phyloP scores from a whole-genome alignment of 176 grass and related monocot genomes.

The Ensete ventricosum region DNA sequence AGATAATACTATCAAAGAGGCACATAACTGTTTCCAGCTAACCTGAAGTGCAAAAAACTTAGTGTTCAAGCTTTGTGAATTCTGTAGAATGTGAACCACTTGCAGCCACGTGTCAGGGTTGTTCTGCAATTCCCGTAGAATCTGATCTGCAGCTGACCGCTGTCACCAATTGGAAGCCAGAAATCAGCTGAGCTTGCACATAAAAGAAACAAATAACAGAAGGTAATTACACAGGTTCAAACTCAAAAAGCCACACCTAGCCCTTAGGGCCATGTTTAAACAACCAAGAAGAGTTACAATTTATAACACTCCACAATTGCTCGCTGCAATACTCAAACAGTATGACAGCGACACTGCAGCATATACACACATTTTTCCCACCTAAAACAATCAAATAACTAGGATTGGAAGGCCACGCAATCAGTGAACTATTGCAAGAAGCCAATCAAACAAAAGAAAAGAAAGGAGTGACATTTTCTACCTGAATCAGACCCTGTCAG shows the following conservation, averaged over 20 bases:
- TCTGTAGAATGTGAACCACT: conserved; percentile 93
- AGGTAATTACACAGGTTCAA: neutral
- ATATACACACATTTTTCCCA: too few relatives aligned
- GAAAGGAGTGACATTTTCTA: neutral
- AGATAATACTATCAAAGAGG: neutral
- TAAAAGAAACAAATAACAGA: neutral
- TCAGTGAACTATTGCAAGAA: neutral
- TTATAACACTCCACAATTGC: too few relatives aligned
- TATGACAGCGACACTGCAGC: too few relatives aligned
- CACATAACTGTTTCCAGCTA: conserved; percentile 9
- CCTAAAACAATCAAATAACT: neutral
- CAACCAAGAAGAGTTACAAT: too few relatives aligned
- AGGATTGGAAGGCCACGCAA: neutral
- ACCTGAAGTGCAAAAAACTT: conserved; percentile 99
- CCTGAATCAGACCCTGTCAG: too few relatives aligned
- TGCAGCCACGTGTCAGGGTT: conserved; percentile 95
- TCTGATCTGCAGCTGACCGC: conserved; percentile 89
- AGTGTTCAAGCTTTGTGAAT: conserved; percentile 89
- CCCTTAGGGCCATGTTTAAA: too few relatives aligned
- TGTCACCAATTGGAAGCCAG: conserved; percentile 25
- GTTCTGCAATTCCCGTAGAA: conserved; percentile 87
- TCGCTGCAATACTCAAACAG: too few relatives aligned
- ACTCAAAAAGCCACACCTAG: too few relatives aligned
- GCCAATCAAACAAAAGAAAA: neutral
- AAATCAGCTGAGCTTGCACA: neutral